A percentile compares a stretch with the other conserved stretches of the same genome.
These are phyloP conservation scores for Prunus salicina DNA, from an alignment of 306 rosid species.

Conservation along the genomic window DNA sequence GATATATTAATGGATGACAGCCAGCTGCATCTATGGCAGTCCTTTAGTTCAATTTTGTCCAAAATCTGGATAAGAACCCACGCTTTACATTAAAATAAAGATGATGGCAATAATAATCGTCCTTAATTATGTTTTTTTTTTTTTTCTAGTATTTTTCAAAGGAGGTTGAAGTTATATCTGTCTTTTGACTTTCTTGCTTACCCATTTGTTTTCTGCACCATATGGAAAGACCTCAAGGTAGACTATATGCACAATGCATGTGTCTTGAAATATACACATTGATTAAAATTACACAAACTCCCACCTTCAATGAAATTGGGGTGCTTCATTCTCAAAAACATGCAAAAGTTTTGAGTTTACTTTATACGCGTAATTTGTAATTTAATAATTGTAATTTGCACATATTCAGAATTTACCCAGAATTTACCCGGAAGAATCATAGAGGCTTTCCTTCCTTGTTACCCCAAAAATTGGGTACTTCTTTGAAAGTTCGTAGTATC, in stretches of 20 bases:
- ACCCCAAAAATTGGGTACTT: not conserved
- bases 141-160: not conserved
- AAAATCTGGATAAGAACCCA: not conserved
- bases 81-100: not conserved
- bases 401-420: not conserved
- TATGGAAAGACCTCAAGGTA: not conserved
- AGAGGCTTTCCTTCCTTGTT: not conserved
- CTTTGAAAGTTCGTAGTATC: not conserved
- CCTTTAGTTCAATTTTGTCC: conserved; percentile 18
- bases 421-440: not conserved
- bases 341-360: not conserved
- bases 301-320: not conserved
- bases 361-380: not conserved
- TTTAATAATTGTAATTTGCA: not conserved
- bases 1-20: conserved; percentile 38
- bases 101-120: not conserved
- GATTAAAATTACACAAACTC: not conserved
- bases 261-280: not conserved
- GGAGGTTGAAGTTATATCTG: not conserved
- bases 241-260: not conserved
- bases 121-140: not conserved
- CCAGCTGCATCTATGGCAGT: conserved; percentile 21
- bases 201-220: not conserved
- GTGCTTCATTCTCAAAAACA: not conserved
- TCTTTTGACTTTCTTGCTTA: conserved; percentile 16